Conservation (phyloP, 2,329 filamentous ascomycete species). For the Fusarium sp. region DNA sequence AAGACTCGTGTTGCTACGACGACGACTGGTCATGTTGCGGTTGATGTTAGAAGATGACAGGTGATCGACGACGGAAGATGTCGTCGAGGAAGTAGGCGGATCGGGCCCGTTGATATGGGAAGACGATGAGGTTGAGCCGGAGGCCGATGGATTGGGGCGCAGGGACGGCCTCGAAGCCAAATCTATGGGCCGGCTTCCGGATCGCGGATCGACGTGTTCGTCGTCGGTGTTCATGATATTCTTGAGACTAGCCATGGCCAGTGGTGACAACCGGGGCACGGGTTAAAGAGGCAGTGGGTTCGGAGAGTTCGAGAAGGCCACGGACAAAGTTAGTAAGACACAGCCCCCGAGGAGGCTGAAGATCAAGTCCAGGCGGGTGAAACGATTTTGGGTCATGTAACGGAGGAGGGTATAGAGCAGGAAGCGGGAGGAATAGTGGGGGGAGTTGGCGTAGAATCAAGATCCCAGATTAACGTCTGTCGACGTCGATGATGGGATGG, state of each 20-base stretch:
- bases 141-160: conserved; percentile 47
- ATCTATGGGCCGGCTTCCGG: conserved; percentile 59
- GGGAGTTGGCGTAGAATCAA: conserved; percentile 40
- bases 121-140: conserved; percentile 45
- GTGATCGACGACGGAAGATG: conserved; percentile 38
- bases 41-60: conserved; percentile 41
- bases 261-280: conserved; percentile 53
- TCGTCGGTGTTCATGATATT: conserved; percentile 68
- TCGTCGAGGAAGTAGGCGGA: conserved; percentile 44
- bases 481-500: neutral
- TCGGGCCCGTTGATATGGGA: conserved; percentile 50
- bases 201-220: conserved; percentile 55
- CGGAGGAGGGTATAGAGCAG: conserved; percentile 43
- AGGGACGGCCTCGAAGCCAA: conserved; percentile 49
- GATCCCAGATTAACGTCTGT: conserved; percentile 30
- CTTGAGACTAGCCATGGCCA: conserved; percentile 64
- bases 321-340: conserved; percentile 58
- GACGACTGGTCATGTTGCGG: conserved; percentile 46
- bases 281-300: conserved; percentile 46
- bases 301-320: conserved; percentile 42
- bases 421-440: conserved; percentile 36
- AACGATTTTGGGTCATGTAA: conserved; percentile 46
- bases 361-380: conserved; percentile 36
- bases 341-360: conserved; percentile 56
- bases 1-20: conserved; percentile 58